A percentile compares a stretch with the other conserved stretches of the same genome.
These are phyloP conservation scores for Cercospora citrullina DNA, from an alignment of 2,329 filamentous ascomycete species.

Conservation along the genomic window DNA sequence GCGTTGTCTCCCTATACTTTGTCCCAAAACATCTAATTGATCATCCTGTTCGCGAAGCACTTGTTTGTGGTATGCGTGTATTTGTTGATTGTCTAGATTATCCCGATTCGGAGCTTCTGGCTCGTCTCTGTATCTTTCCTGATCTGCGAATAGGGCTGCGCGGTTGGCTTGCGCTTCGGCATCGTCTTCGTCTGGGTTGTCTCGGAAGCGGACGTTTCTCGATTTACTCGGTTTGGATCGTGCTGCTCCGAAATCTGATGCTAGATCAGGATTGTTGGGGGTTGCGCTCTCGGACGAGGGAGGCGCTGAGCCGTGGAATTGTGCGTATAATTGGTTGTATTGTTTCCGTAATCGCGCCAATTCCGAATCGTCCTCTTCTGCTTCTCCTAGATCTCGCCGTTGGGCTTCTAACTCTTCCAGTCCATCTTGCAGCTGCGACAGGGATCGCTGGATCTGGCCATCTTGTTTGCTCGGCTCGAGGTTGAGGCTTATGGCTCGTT, in stretches of 20 bases:
- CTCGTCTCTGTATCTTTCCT: constrained; percentile 65
- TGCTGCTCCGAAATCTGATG: constrained; percentile 66
- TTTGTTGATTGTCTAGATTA: constrained; percentile 74
- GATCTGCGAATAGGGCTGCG: constrained; percentile 55
- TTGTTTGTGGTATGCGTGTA: constrained; percentile 79
- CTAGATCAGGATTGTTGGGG: constrained; percentile 65
- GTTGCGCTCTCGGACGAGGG: constrained; percentile 56
- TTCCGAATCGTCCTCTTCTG: constrained; percentile 55
- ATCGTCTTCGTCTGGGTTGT: constrained; percentile 55
- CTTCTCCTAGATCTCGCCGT: constrained; percentile 64
- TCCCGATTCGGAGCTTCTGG: constrained; percentile 55
- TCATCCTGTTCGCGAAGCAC: constrained; percentile 88
- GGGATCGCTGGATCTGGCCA: constrained; percentile 81
- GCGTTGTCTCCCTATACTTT: constrained; percentile 82
- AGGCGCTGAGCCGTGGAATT: constrained; percentile 69
- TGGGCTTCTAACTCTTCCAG: constrained; percentile 68
- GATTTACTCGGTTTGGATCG: constrained; percentile 46
- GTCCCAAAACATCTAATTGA: constrained; percentile 84
- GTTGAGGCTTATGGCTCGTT: constrained; percentile 78
- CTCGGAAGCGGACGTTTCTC: constrained; percentile 72
- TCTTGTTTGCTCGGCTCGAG: constrained; percentile 80
- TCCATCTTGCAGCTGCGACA: constrained; percentile 82
- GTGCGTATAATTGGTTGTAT: constrained; percentile 71
- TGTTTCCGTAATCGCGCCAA: constrained; percentile 70
- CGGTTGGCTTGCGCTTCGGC: constrained; percentile 53